A percentile compares a stretch with the other conserved stretches of the same genome.
These are phyloP conservation scores for Trametes coccinea DNA, from an alignment of 768 basidiomycete species.

Conservation along the genomic window DNA sequence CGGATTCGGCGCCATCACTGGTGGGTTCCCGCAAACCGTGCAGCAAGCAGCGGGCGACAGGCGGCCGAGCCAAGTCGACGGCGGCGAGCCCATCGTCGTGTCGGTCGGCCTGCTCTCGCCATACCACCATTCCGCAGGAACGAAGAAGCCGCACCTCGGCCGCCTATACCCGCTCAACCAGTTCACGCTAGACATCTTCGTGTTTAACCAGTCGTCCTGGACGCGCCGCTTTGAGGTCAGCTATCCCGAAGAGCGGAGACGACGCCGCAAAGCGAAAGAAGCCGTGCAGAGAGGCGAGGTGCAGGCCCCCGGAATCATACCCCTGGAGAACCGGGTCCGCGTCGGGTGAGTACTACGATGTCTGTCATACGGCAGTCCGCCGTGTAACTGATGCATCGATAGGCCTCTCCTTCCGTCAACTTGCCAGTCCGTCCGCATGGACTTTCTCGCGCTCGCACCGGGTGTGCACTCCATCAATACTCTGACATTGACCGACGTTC, in stretches of 20 bases:
- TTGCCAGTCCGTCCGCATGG: constrained; percentile 85
- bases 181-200: constrained; percentile 85
- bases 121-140: constrained; percentile 5
- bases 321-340: constrained; percentile 75
- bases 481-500: constrained; percentile 72
- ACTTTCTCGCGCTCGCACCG: constrained; percentile 76
- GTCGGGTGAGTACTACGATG: constrained; percentile 62
- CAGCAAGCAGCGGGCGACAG: constrained; percentile 32
- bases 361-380: neutral
- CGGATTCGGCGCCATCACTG: constrained; percentile 25
- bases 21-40: constrained; percentile 38
- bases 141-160: constrained; percentile 33
- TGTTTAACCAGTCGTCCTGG: constrained; percentile 80
- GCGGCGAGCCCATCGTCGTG: constrained; percentile 65
- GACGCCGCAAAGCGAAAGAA: constrained; percentile 40
- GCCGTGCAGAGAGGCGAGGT: constrained; percentile 23
- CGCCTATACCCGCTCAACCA: constrained; percentile 69
- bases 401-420: constrained; percentile 80
- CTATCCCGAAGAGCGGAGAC: constrained; percentile 56
- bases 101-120: constrained; percentile 54
- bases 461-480: constrained; percentile 78
- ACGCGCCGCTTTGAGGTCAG: constrained; percentile 77
- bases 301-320: constrained; percentile 61
- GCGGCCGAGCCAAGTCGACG: constrained; percentile 15
- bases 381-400: neutral